These are phyloP conservation scores for Talaromyces ruber DNA, from an alignment of 495 filamentous ascomycete genomes.

Conservation along the genomic window DNA sequence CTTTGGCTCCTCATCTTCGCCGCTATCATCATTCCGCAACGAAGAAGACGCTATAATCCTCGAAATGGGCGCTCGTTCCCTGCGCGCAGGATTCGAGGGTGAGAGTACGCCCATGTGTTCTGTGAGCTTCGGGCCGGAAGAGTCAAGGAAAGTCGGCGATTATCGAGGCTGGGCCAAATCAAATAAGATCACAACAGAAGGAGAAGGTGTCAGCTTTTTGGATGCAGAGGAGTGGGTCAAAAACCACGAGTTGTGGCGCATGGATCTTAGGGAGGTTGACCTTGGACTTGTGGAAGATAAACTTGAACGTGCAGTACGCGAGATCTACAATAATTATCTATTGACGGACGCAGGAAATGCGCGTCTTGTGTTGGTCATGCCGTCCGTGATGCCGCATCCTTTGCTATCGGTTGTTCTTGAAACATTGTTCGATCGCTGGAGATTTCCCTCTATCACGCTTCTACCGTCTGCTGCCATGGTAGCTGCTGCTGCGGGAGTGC, in stretches of 20 bases:
- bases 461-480: conserved; percentile 64
- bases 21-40: conserved; percentile 59
- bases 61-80: conserved; percentile 70
- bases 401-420: conserved; percentile 66
- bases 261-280: conserved; percentile 64
- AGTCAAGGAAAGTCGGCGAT: conserved; percentile 74
- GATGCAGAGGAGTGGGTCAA: conserved; percentile 56
- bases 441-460: conserved; percentile 72
- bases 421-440: conserved; percentile 70
- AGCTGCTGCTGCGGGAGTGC: conserved; percentile 69
- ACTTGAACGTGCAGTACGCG: conserved; percentile 73
- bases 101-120: conserved; percentile 65
- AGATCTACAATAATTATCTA: conserved; percentile 79
- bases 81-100: conserved; percentile 80
- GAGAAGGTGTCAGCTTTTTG: conserved; percentile 12
- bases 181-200: conserved; percentile 9
- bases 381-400: conserved; percentile 69
- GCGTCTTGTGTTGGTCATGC: conserved; percentile 64
- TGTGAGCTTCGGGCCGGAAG: conserved; percentile 60
- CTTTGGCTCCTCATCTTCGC: conserved; percentile 60
- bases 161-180: conserved; percentile 58
- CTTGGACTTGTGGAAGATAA: conserved; percentile 78
- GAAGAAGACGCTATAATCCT: conserved; percentile 81
- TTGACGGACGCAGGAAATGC: conserved; percentile 67
- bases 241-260: conserved; percentile 73